phyloP scores from a whole-genome alignment of 2,329 filamentous ascomycete genomes.

The Neonectria coccinea region DNA sequence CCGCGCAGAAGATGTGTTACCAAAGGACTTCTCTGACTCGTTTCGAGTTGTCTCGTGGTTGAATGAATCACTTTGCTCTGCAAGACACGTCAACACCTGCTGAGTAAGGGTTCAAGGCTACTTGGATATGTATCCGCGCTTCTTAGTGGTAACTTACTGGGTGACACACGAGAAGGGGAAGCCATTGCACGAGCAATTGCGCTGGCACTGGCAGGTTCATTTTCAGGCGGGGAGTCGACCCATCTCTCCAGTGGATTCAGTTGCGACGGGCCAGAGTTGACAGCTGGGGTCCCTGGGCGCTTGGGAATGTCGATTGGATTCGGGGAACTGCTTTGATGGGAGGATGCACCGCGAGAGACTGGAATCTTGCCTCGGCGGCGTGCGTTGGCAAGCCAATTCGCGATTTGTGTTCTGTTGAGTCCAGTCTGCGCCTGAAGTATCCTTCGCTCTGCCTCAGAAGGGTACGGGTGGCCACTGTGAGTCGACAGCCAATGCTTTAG shows the following conservation, averaged over 20 bases:
- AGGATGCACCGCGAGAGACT: neutral
- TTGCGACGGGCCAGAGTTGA: conserved; percentile 3
- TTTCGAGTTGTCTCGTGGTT: neutral
- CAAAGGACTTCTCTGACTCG: conserved; percentile 17
- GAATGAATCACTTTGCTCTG: neutral
- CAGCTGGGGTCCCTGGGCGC: conserved; percentile 50
- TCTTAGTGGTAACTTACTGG: conserved; percentile 12
- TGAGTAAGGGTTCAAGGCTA: no score
- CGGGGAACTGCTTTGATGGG: neutral
- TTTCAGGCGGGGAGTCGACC: conserved; percentile 47
- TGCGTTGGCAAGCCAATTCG: conserved; percentile 91
- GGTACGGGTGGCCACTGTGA: conserved; percentile 83
- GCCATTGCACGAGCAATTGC: conserved; percentile 46
- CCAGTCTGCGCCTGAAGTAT: conserved; percentile 78
- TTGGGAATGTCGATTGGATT: conserved; percentile 68
- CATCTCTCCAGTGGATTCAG: conserved; percentile 45
- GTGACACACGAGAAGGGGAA: conserved; percentile 23
- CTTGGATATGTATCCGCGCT: no score
- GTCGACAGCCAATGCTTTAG: conserved; percentile 83
- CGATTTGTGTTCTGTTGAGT: conserved; percentile 81
- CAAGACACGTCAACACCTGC: neutral
- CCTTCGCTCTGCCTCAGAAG: conserved; percentile 83
- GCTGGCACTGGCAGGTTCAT: conserved; percentile 46
- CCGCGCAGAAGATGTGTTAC: conserved; percentile 10
- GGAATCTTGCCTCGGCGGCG: conserved; percentile 78